phyloP scores from a whole-genome alignment of 148 eudicot species.

The Arctostaphylos glauca region DNA sequence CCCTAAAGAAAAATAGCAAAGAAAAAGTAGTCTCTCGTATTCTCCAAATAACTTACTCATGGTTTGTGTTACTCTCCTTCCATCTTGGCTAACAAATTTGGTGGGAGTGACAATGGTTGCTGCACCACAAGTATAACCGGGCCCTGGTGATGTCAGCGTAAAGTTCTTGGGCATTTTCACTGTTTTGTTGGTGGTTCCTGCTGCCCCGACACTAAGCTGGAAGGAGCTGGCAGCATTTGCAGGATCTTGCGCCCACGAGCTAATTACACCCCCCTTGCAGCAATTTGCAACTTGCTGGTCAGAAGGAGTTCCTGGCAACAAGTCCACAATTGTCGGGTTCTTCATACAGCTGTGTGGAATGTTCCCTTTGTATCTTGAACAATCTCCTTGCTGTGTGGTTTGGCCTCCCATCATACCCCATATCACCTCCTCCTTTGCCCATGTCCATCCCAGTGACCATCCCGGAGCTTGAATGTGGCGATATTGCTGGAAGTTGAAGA shows the following conservation, averaged over 20 bases:
- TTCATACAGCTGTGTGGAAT: constrained; percentile 67
- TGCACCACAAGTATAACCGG: constrained; percentile 66
- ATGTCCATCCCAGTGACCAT: constrained; percentile 68
- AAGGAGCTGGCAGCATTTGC: constrained; percentile 40
- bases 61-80: constrained; percentile 63
- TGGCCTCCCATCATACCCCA: constrained; percentile 60
- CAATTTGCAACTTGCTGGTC: constrained; percentile 58
- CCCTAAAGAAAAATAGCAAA: background rate
- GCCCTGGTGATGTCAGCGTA: constrained; percentile 62
- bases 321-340: constrained; percentile 52
- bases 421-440: constrained; percentile 66
- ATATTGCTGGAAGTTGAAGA: constrained; percentile 60
- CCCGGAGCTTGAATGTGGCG: constrained; percentile 70
- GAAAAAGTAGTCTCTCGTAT: background rate
- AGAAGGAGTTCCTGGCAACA: constrained; percentile 60
- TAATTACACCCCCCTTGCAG: constrained; percentile 64
- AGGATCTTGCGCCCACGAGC: constrained; percentile 61
- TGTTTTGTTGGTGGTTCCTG: constrained; percentile 58
- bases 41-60: constrained; percentile 42
- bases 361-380: constrained; percentile 52
- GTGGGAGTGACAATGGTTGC: constrained; percentile 46
- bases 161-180: constrained; percentile 58
- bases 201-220: constrained; percentile 54
- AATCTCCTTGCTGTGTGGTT: constrained; percentile 72
- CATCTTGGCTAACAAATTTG: constrained; percentile 34